Conservation (phyloP, 2,329 filamentous ascomycete genomes). For the Venturia pyrina region DNA sequence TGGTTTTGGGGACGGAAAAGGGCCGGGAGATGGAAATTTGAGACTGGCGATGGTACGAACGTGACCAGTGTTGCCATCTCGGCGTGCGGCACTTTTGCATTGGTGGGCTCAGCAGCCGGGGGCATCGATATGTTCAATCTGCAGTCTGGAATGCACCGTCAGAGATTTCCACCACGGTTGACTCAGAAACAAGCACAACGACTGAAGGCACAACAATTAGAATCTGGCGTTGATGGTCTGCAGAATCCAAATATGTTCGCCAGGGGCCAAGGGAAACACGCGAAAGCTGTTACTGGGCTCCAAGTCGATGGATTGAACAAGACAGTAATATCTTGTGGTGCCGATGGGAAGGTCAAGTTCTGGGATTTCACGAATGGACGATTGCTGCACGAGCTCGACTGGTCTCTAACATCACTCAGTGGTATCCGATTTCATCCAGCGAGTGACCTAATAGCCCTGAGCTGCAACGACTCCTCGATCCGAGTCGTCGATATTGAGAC, state of each 20-base stretch:
- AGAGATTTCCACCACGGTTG: conserved; percentile 72
- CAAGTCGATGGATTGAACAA: conserved; percentile 85
- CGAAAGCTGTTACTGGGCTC: conserved; percentile 72
- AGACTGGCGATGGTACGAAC: conserved; percentile 71
- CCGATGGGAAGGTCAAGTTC: conserved; percentile 92
- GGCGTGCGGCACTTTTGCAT: conserved; percentile 84
- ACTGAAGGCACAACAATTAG: conserved; percentile 53
- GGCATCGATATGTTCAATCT: conserved; percentile 93
- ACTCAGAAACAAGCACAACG: conserved; percentile 71
- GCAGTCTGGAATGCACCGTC: conserved; percentile 81
- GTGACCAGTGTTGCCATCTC: conserved; percentile 81
- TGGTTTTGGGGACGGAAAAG: conserved; percentile 98
- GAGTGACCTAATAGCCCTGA: conserved; percentile 78
- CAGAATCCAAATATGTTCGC: conserved; percentile 30
- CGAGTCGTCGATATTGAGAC: conserved; percentile 86
- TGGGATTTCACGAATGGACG: conserved; percentile 89
- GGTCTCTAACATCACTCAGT: conserved; percentile 64
- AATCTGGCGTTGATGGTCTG: conserved; percentile 39
- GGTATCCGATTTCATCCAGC: conserved; percentile 70
- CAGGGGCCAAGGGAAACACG: conserved; percentile 61
- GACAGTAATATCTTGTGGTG: conserved; percentile 70
- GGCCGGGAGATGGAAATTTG: conserved; percentile 86
- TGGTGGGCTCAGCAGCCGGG: conserved; percentile 76
- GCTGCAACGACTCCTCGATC: conserved; percentile 81
- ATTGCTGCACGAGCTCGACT: conserved; percentile 71